Evolutionary conservation across 163 green algal species (phyloP).

Genomic region (Chlorella variabilis): DNA sequence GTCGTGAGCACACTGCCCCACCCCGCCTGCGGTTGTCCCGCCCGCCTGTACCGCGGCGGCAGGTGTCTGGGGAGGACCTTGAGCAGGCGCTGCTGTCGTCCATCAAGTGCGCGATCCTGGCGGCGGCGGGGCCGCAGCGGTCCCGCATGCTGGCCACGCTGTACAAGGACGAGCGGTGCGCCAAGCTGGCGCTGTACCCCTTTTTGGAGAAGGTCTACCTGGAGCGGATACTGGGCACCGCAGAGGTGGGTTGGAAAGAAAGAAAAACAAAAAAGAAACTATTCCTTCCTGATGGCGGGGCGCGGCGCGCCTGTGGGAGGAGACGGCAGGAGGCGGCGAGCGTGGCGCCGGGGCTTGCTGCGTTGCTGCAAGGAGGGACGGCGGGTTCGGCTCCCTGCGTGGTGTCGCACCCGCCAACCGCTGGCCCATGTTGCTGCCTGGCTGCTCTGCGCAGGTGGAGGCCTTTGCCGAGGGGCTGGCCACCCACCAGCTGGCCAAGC

Average conservation of each 20-base stretch:
- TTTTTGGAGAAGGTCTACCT: conserved; percentile 96
- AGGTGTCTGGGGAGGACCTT: conserved; percentile 67
- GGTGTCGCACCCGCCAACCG: too few relatives aligned
- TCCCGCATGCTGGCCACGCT: conserved; percentile 92
- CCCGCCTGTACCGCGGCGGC: too few relatives aligned
- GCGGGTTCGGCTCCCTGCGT: too few relatives aligned
- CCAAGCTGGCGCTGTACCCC: conserved; percentile 66
- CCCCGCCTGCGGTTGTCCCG: too few relatives aligned
- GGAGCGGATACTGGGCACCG: conserved; percentile 85
- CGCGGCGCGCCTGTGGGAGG: too few relatives aligned
- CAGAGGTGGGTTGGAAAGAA: conserved; percentile 58
- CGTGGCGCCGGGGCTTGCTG: too few relatives aligned
- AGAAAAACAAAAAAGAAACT: too few relatives aligned
- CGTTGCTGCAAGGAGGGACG: too few relatives aligned
- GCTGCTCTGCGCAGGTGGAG: conserved; percentile 69
- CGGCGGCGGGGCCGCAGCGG: conserved; percentile 89
- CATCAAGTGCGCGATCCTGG: conserved; percentile 92
- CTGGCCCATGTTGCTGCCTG: too few relatives aligned
- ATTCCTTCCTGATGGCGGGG: too few relatives aligned
- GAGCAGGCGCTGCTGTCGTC: conserved; percentile 76
- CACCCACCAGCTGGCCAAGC: conserved; percentile 82
- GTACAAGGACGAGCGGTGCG: conserved; percentile 90
- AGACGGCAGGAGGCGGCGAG: too few relatives aligned
- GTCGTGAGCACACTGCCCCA: too few relatives aligned
- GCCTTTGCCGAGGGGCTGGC: conserved; percentile 82